These are phyloP conservation scores for Phlebopus sp. DNA, from an alignment of 1,284 basidiomycete genomes.

Conservation along the genomic window DNA sequence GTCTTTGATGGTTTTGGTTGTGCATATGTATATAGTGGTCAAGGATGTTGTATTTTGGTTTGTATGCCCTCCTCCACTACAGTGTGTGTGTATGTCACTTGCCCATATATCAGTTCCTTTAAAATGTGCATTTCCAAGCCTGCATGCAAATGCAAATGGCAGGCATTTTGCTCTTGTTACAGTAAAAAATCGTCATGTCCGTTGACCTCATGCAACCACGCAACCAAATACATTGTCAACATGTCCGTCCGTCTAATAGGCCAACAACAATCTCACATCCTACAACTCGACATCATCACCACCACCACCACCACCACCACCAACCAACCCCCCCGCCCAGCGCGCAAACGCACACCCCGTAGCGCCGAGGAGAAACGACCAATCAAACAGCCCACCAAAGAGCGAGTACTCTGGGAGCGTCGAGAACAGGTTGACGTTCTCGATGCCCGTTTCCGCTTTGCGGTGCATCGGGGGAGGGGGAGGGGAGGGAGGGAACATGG, in stretches of 20 bases:
- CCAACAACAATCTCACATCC: not conserved
- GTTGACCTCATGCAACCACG: too few relatives aligned
- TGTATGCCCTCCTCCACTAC: too few relatives aligned
- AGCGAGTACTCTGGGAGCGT: conserved; percentile 71
- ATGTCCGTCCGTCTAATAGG: too few relatives aligned
- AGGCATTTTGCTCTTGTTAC: too few relatives aligned
- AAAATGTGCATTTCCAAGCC: too few relatives aligned
- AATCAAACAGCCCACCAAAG: conserved; percentile 72
- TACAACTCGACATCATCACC: conserved; percentile 19
- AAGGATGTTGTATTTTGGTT: too few relatives aligned
- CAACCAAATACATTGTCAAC: too few relatives aligned
- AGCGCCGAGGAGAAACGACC: conserved; percentile 61
- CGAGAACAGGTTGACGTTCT: conserved; percentile 58
- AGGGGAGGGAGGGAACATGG: conserved; percentile 60
- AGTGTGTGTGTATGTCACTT: too few relatives aligned
- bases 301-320: conserved; percentile 17
- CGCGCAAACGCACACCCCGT: conserved; percentile 41
- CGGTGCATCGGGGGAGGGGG: conserved; percentile 17
- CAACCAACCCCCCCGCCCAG: conserved; percentile 43
- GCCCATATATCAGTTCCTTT: too few relatives aligned
- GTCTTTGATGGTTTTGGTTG: not conserved
- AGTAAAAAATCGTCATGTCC: too few relatives aligned
- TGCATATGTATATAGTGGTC: not conserved
- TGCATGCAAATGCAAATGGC: too few relatives aligned
- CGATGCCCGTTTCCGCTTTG: too few relatives aligned